These are phyloP conservation scores for Termitomyces sp. DNA, from an alignment of 768 basidiomycete genomes.

Conservation along the genomic window DNA sequence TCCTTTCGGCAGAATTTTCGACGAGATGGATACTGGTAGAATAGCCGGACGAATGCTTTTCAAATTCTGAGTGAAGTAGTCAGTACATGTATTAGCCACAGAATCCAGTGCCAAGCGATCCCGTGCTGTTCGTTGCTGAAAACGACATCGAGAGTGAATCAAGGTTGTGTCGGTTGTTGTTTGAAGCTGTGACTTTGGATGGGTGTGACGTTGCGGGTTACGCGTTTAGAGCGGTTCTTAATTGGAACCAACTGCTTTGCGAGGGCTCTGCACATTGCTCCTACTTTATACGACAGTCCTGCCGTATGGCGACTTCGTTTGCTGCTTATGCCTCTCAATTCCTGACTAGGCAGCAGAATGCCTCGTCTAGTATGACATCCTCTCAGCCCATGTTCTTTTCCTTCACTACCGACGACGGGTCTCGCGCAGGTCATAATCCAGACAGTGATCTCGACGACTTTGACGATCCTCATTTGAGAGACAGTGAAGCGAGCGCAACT, in stretches of 20 bases:
- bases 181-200: slow-evolving; percentile 2
- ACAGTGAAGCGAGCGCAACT: slow-evolving; percentile 29
- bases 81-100: not conserved
- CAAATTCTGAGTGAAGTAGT: slow-evolving; percentile 1
- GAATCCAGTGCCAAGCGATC: not conserved
- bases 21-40: slow-evolving; percentile 24
- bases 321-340: slow-evolving; percentile 82
- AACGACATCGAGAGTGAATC: not conserved
- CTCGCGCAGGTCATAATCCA: slow-evolving; percentile 40
- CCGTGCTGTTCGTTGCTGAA: not conserved
- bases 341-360: slow-evolving; percentile 50
- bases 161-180: not conserved
- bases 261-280: slow-evolving; percentile 10
- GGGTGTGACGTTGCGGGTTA: slow-evolving; percentile 8
- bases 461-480: slow-evolving; percentile 70
- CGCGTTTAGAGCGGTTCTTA: slow-evolving; percentile 10
- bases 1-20: slow-evolving; percentile 17
- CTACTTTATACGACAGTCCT: slow-evolving; percentile 14
- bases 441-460: slow-evolving; percentile 60
- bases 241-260: slow-evolving; percentile 16
- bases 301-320: slow-evolving; percentile 60
- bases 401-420: slow-evolving; percentile 73
- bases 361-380: slow-evolving; percentile 46
- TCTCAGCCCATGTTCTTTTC: slow-evolving; percentile 88
- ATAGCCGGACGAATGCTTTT: slow-evolving; percentile 28